Evolutionary conservation across 306 rosid genomes (phyloP), one percentile per base, ranked within the genome.

Genomic region (Prunus campanulata): DNA sequence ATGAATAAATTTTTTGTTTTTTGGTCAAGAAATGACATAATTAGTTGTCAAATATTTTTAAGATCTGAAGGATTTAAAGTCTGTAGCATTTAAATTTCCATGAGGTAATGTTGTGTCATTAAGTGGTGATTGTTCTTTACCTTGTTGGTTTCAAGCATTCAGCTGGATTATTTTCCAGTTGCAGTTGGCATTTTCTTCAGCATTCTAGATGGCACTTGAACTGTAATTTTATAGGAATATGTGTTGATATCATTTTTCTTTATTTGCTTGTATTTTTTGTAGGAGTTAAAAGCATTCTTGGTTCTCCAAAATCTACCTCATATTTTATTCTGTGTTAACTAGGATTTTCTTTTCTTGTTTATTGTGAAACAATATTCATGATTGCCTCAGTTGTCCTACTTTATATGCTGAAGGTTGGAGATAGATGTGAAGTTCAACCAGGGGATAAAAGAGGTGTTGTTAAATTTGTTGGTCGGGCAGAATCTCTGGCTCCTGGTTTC

Each of bases 351-450:
- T 62, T 11, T 48, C 54, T 63, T 74, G 1, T 22, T 62, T 42
- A 35, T 6, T 35, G 44, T 35, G 9, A 35, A 35, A 35, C 44
- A 35, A 35, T 35, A 35, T 19, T 32, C 18, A 25, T 52, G 66
- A 55, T 27, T 29, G 46, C n/a, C 27, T 56, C 11, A 11, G 13
- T 64, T 64, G 12, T 39, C 10, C 32, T 64, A 39, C 27, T 13
- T 62, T 73, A 56, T 72, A 52, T 76, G 55, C 65, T 83, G 30
- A 46, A 93, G 98, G 96, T 90, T 22, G 98, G 97, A 76, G 91
- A 95, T 76, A 86, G 98, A 86, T 94, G 98, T 73, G 87, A 94
- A 87, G 97, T 94, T 86, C 94, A 91, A 78, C 93, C 93, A 47
- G 97, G 97, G 76, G 93, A 50, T 29, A 91, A 90, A 81, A 82